These are phyloP conservation scores for Drechslerella dactyloides DNA, from an alignment of 2,329 filamentous ascomycete species.

Conservation along the genomic window DNA sequence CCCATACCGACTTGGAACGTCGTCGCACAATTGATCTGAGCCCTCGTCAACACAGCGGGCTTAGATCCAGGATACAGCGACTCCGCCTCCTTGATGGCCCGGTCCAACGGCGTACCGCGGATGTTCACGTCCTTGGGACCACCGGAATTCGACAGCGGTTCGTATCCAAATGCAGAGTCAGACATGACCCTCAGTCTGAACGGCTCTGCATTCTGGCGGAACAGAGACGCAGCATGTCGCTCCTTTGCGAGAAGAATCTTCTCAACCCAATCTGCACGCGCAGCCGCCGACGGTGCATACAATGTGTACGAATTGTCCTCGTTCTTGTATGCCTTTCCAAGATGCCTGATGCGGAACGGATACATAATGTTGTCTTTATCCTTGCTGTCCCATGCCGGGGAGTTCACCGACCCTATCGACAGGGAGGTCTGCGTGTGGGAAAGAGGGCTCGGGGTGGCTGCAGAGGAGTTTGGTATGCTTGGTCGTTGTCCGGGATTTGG, in stretches of 20 bases:
- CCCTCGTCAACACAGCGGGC: conserved; percentile 79
- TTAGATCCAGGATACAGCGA: conserved; percentile 69
- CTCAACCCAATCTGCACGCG: conserved; percentile 84
- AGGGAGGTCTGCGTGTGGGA: conserved; percentile 72
- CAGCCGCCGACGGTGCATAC: conserved; percentile 77
- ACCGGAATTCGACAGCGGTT: conserved; percentile 68
- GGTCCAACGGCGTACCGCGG: conserved; percentile 86
- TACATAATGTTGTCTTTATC: conserved; percentile 80
- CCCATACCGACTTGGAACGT: conserved; percentile 71
- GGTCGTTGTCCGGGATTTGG: conserved; percentile 62
- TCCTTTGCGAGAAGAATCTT: conserved; percentile 96
- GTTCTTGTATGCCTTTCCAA: conserved; percentile 64
- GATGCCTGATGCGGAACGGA: conserved; percentile 93
- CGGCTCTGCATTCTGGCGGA: conserved; percentile 91
- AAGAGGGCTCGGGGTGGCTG: conserved; percentile 63
- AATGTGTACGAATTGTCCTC: conserved; percentile 85
- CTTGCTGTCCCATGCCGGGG: conserved; percentile 58
- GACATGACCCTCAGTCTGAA: conserved; percentile 91
- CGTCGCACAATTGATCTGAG: conserved; percentile 89
- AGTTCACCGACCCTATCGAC: conserved; percentile 65
- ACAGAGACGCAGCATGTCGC: conserved; percentile 83
- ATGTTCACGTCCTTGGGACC: conserved; percentile 70
- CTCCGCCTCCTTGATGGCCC: conserved; percentile 88
- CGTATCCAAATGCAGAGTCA: conserved; percentile 87
- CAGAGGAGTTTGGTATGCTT: conserved; percentile 58